Conservation (phyloP, 2,329 filamentous ascomycete species). For the Mollisia scopiformis region DNA sequence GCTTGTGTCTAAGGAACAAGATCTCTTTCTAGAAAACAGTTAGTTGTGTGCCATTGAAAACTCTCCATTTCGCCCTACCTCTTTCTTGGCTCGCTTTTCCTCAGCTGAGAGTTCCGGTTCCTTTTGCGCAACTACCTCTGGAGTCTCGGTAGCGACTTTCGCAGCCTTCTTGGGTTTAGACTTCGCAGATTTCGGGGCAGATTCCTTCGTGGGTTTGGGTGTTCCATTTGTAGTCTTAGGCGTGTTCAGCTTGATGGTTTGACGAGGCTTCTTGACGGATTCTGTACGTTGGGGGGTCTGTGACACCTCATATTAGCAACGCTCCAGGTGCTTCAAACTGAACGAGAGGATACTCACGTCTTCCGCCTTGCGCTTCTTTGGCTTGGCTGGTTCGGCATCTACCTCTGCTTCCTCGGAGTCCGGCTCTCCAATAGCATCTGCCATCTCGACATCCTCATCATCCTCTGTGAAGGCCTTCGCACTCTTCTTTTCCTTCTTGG, state of each 20-base stretch:
- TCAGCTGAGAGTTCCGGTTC: conserved; percentile 61
- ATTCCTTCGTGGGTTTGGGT: conserved; percentile 38
- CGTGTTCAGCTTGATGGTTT: conserved; percentile 68
- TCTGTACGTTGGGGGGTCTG: conserved; percentile 62
- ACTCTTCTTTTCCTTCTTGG: conserved; percentile 49
- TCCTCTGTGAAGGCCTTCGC: conserved; percentile 50
- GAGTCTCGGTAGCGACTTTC: conserved; percentile 57
- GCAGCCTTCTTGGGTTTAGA: conserved; percentile 55
- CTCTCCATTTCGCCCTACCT: conserved; percentile 45
- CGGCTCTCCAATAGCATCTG: conserved; percentile 51
- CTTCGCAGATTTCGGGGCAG: conserved; percentile 42
- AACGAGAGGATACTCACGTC: conserved; percentile 52
- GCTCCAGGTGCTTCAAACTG: neutral
- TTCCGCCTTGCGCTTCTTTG: conserved; percentile 85
- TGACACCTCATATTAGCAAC: conserved; percentile 24
- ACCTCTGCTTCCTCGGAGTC: conserved; percentile 55
- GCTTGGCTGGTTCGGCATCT: conserved; percentile 51
- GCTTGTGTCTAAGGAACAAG: conserved; percentile 90
- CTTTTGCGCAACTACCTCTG: conserved; percentile 51
- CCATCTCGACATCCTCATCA: conserved; percentile 64
- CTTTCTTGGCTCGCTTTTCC: conserved; percentile 61
- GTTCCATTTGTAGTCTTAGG: conserved; percentile 66
- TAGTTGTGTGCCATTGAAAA: conserved; percentile 31
- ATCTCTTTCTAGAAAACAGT: conserved; percentile 66
- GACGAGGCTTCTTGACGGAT: conserved; percentile 70